Evolutionary conservation across 352 stramenopile genomes (phyloP).

Genomic region (Phytophthora lateralis): DNA sequence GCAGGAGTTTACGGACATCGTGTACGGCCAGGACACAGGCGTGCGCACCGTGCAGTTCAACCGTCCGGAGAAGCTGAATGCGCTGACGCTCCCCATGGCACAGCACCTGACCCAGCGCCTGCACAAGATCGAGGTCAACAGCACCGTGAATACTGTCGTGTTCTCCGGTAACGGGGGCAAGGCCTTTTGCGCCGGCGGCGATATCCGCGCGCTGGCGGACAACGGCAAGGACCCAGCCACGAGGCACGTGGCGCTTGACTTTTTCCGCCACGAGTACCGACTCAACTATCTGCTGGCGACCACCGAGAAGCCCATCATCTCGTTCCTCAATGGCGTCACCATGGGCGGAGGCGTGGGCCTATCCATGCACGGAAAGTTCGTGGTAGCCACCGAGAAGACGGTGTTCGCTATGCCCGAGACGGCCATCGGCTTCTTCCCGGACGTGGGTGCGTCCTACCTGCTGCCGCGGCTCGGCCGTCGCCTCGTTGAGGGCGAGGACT

Average conservation of each 20-base stretch:
- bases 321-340: slow-evolving; percentile 97
- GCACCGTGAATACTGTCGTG: slow-evolving; percentile 80
- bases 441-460: slow-evolving; percentile 95
- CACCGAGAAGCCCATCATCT: slow-evolving; percentile 89
- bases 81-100: slow-evolving; percentile 92
- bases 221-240: slow-evolving; percentile 75
- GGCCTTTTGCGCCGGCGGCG: slow-evolving; percentile 95
- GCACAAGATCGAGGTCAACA: slow-evolving; percentile 78
- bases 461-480: slow-evolving; percentile 88
- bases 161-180: slow-evolving; percentile 84
- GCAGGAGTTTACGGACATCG: slow-evolving; percentile 66
- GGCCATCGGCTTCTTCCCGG: slow-evolving; percentile 97
- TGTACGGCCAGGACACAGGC: slow-evolving; percentile 79
- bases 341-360: slow-evolving; percentile 99
- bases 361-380: slow-evolving; percentile 96
- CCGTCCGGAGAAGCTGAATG: slow-evolving; percentile 92
- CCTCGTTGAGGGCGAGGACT: slow-evolving; percentile 71
- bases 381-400: slow-evolving; percentile 97
- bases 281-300: slow-evolving; percentile 92
- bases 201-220: slow-evolving; percentile 93
- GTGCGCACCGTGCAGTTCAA: slow-evolving; percentile 91
- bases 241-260: slow-evolving; percentile 81
- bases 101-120: slow-evolving; percentile 89
- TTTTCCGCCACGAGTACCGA: slow-evolving; percentile 96
- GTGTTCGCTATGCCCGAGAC: slow-evolving; percentile 99